These are phyloP conservation scores for Quercus cerris DNA, from an alignment of 306 rosid genomes.

Conservation along the genomic window DNA sequence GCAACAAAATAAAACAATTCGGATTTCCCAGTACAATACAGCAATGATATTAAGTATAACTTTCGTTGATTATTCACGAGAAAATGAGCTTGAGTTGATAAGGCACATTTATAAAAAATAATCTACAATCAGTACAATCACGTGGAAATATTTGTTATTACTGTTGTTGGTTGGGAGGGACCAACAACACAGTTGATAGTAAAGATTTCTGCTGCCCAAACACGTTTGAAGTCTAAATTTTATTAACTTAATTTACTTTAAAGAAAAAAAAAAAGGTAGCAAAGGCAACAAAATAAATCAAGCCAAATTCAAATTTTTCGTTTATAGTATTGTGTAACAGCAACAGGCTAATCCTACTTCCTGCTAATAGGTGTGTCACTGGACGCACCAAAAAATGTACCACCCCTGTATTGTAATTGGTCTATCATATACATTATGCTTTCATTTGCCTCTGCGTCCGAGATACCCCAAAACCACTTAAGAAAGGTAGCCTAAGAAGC, in stretches of 20 bases:
- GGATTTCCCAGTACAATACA: no score
- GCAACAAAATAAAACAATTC: not conserved
- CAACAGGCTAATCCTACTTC: not conserved
- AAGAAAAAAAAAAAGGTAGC: not conserved
- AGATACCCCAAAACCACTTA: conserved; percentile 24
- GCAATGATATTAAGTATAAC: no score
- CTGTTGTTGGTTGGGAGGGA: no score
- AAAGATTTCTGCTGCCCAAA: no score
- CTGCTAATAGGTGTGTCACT: not conserved
- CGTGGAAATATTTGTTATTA: no score
- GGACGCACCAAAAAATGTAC: not conserved
- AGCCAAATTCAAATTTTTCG: not conserved
- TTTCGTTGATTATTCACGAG: no score
- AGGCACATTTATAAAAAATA: no score
- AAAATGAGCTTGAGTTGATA: no score
- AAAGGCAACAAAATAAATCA: not conserved
- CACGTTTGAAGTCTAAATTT: no score
- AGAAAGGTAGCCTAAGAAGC: conserved; percentile 48
- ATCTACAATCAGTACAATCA: no score
- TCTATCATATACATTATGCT: conserved; percentile 17
- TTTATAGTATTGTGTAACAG: not conserved
- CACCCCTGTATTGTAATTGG: not conserved
- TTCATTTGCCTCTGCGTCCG: conserved; percentile 8
- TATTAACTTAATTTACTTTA: no score
- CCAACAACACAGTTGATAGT: no score